These are phyloP conservation scores for Clarireedia monteithiana DNA, from an alignment of 2,329 filamentous ascomycete species.

Conservation along the genomic window DNA sequence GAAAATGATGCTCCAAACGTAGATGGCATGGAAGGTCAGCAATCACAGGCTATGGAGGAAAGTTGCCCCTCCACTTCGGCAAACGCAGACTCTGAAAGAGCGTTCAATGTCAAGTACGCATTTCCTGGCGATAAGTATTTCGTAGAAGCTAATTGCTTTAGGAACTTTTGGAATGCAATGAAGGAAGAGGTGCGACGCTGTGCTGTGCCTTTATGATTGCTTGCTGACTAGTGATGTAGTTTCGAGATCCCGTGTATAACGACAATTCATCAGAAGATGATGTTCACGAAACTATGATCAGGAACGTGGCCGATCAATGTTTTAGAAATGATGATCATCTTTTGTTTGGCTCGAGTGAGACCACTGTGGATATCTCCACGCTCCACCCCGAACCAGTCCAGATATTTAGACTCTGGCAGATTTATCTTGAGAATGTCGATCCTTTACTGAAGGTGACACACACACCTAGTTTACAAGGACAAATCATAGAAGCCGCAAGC, in stretches of 20 bases:
- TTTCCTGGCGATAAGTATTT: slow-evolving; percentile 7
- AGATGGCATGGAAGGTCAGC: slow-evolving; percentile 24
- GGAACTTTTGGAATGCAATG: slow-evolving; percentile 40
- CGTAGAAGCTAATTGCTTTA: slow-evolving; percentile 26
- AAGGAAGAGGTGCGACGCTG: slow-evolving; percentile 32
- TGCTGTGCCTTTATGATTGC: neutral
- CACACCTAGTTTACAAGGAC: slow-evolving; percentile 58
- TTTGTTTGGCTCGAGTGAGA: slow-evolving; percentile 41
- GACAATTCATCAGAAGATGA: slow-evolving; percentile 30
- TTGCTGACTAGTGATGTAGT: slow-evolving; percentile 18
- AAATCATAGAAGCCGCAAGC: slow-evolving; percentile 54
- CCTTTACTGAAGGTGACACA: slow-evolving; percentile 67
- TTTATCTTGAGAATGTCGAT: slow-evolving; percentile 67
- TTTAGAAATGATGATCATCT: slow-evolving; percentile 39
- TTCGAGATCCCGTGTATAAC: slow-evolving; percentile 26
- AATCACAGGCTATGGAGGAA: slow-evolving; percentile 14
- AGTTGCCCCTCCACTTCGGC: slow-evolving; percentile 20
- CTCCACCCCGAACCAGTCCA: slow-evolving; percentile 51
- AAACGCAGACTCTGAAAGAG: slow-evolving; percentile 23
- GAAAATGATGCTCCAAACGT: slow-evolving; percentile 16
- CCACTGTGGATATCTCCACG: slow-evolving; percentile 37
- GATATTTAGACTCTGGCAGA: slow-evolving; percentile 66
- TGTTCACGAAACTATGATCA: slow-evolving; percentile 32
- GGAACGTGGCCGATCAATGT: slow-evolving; percentile 38
- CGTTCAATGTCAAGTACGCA: slow-evolving; percentile 28